Evolutionary conservation across 1,284 basidiomycete species (phyloP).

Genomic region (Mixia osmundae): DNA sequence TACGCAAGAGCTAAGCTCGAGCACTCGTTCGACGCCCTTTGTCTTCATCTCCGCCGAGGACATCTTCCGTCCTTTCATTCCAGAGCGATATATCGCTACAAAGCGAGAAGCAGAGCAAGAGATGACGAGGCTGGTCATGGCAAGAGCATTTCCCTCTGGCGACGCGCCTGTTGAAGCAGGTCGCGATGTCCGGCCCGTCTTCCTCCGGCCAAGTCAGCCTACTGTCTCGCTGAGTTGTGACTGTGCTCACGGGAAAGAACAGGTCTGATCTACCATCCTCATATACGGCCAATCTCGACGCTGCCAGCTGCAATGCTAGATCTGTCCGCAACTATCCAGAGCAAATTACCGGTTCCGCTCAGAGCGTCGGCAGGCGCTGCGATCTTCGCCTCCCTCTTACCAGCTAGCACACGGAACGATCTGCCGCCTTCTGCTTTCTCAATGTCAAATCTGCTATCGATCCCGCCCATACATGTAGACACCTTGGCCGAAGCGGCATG

Average conservation of each 20-base stretch:
- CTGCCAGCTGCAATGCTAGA: conserved; percentile 66
- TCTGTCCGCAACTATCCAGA: conserved; percentile 44
- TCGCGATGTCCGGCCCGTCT: conserved; percentile 34
- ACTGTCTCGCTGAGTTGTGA: conserved; percentile 4
- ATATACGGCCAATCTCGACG: conserved; percentile 64
- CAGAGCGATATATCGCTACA: conserved; percentile 59
- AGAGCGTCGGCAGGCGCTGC: conserved; percentile 11
- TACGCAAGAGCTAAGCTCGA: conserved; percentile 2
- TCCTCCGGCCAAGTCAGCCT: conserved; percentile 56
- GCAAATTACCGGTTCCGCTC: conserved; percentile 21
- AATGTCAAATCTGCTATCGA: conserved; percentile 47
- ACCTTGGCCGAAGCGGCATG: conserved; percentile 73
- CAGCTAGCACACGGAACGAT: conserved; percentile 2
- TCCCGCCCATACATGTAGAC: conserved; percentile 82
- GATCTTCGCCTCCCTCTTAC: conserved; percentile 9
- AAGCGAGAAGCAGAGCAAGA: conserved; percentile 62
- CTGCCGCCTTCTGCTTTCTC: conserved; percentile 28
- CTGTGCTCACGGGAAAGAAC: conserved; percentile 2
- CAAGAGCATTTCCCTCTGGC: not conserved
- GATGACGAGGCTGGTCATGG: conserved; percentile 2
- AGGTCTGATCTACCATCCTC: conserved; percentile 91
- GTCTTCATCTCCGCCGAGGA: conserved; percentile 89
- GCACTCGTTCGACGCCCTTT: conserved; percentile 34
- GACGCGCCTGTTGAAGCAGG: conserved; percentile 1
- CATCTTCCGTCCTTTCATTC: conserved; percentile 63